phyloP scores from a whole-genome alignment of 768 basidiomycete species.

The Lentinula edodes region DNA sequence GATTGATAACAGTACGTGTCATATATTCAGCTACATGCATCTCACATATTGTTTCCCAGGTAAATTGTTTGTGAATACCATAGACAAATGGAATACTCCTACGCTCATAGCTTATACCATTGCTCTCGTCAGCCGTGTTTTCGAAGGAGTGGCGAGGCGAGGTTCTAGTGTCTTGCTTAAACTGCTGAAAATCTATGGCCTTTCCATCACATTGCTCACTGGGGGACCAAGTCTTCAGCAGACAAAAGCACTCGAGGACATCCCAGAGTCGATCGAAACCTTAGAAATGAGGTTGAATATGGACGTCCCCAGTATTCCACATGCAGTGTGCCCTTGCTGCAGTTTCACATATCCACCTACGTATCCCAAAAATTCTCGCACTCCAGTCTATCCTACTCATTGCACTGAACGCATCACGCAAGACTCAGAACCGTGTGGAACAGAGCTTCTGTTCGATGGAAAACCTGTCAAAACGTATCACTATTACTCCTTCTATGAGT shows the following conservation, averaged over 20 bases:
- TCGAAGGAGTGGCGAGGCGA: background rate
- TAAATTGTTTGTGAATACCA: background rate
- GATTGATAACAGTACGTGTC: background rate
- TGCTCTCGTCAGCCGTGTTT: background rate
- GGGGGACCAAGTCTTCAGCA: background rate
- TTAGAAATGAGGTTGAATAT: background rate
- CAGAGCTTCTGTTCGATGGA: background rate
- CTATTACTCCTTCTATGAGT: conserved; percentile 4
- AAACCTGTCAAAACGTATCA: background rate
- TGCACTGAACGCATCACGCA: too few relatives aligned
- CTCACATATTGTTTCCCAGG: background rate
- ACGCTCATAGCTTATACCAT: background rate
- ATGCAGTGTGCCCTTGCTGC: conserved; percentile 3
- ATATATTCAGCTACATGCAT: background rate
- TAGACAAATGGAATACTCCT: background rate
- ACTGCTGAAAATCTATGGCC: background rate
- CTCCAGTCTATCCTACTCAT: background rate
- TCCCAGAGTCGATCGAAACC: background rate
- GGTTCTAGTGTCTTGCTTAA: background rate
- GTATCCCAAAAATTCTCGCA: background rate
- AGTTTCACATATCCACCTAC: background rate
- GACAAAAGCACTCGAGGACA: background rate
- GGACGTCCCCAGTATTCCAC: background rate
- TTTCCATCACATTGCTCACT: background rate
- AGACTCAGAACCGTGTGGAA: background rate